Conservation (phyloP, 164 flowering plant species). For the Echeveria elegans region DNA sequence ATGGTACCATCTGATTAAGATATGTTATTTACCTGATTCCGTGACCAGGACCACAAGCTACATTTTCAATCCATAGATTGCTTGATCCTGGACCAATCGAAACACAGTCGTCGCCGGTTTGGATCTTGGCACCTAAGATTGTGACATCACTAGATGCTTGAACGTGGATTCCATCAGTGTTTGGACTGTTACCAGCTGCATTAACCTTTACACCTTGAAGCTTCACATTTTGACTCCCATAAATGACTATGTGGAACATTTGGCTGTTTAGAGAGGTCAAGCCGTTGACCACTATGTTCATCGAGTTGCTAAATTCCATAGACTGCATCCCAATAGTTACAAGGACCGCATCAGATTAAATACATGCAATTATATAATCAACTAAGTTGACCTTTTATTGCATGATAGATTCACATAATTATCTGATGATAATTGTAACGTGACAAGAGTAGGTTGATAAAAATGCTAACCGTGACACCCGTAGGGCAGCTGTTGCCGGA, state of each 20-base stretch:
- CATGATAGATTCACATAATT: neutral
- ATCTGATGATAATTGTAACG: neutral
- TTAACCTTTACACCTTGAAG: conserved; percentile 11
- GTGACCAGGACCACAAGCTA: conserved; percentile 28
- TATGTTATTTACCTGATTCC: conserved; percentile 21
- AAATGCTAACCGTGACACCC: conserved; percentile 39
- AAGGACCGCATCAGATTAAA: neutral
- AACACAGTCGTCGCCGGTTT: conserved; percentile 27
- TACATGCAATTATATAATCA: neutral
- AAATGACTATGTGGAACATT: conserved; percentile 18
- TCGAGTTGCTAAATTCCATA: conserved; percentile 14
- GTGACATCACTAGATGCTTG: conserved; percentile 14
- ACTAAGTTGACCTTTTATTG: neutral
- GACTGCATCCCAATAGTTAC: conserved; percentile 12
- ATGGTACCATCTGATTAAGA: neutral
- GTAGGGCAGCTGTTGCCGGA: conserved; percentile 37
- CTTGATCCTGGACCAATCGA: conserved; percentile 24
- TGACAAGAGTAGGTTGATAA: neutral
- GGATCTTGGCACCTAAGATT: conserved; percentile 11
- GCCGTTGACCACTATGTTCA: conserved; percentile 17
- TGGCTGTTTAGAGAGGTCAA: conserved; percentile 21
- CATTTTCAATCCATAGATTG: conserved; percentile 16
- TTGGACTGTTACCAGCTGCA: conserved; percentile 21
- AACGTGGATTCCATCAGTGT: conserved; percentile 30
- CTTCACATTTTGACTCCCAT: conserved; percentile 17